A percentile compares a stretch with the other conserved stretches of the same genome.
Evolutionary conservation across 2,329 filamentous ascomycete genomes (phyloP).

Genomic region (Colletotrichum liriopes): DNA sequence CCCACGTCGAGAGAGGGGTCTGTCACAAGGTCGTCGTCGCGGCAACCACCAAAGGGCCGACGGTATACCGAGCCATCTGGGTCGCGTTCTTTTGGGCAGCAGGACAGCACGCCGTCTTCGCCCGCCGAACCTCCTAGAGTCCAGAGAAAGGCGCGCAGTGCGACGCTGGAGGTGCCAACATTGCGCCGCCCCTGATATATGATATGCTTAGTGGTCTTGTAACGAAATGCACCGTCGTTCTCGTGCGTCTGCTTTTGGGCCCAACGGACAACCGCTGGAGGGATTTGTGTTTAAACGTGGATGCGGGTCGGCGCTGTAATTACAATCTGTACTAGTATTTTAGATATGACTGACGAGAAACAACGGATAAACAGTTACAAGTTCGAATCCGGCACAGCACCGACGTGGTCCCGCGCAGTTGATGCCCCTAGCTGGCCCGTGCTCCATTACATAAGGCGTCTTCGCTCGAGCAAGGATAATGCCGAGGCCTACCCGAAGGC

Average conservation of each 20-base stretch:
- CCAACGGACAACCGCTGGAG: neutral
- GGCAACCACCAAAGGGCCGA: neutral
- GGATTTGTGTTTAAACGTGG: neutral
- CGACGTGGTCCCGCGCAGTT: neutral
- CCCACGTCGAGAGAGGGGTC: neutral
- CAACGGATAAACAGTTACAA: neutral
- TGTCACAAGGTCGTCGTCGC: neutral
- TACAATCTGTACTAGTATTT: neutral
- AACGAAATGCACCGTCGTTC: neutral
- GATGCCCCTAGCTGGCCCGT: neutral
- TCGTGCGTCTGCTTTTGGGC: neutral
- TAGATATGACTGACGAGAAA: neutral
- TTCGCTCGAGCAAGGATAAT: slow-evolving; percentile 4
- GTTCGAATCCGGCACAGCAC: neutral
- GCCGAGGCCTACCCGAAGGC: slow-evolving; percentile 36
- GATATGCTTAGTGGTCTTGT: too few relatives aligned
- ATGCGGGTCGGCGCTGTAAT: neutral
- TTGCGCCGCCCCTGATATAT: neutral
- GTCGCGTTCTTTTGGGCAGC: neutral
- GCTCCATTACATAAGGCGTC: slow-evolving; percentile 27
- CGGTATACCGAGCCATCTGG: slow-evolving; percentile 1
- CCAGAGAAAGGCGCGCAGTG: neutral
- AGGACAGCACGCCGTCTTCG: neutral
- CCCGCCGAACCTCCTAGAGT: neutral
- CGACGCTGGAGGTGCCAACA: slow-evolving; percentile 8